Base-by-base conservation (phyloP, 2,329 filamentous ascomycete species). In the Arthrocladium fulminans region DNA sequence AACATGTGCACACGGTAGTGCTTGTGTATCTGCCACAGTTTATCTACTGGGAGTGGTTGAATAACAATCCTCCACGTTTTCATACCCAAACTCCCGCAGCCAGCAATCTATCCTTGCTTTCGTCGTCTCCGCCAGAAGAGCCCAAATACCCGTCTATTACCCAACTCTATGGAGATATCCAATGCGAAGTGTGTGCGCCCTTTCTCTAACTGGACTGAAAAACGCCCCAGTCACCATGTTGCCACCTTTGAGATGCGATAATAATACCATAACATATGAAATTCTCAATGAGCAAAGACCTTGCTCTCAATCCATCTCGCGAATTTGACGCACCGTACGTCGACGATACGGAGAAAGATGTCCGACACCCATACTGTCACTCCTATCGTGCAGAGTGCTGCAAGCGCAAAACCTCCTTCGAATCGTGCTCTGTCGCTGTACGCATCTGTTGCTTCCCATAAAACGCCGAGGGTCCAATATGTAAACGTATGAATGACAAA, bases 261-360 rank as follows among this genome's bases (percentile, higher is more conserved):
- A 6, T 12, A 8, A 17, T 20, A 13, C 38, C 19, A 3, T 24
- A 8, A n/a, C n/a, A 40, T n/a, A 8, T 8, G 10, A 10, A n/a
- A 7, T 8, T 4, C 8, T 52, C 44, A 53, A 10, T 34, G 17
- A 7, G 29, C 41, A 45, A 51, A 57, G 25, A 50, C 49, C 30
- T 58, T 58, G 35, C 59, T 59, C 58, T 75, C 75, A 20, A 76
- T 51, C 66, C 71, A 73, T 34, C 68, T 65, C 3, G 74, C 68
- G 51, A 78, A 69, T 45, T 67, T 69, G 8, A 77, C 67, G 59
- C 72, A 69, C 1, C 72, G 73, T 2, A 64, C 63, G 60, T 82
- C 79, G 5, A 82, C 68, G 1, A 63, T 63, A 20, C 77, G 68
- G 73, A 76, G 80, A 57, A 81, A 80, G 2, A 82, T 45, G 60